These are phyloP conservation scores for Crataegus laevigata DNA, from an alignment of 306 rosid genomes.

Conservation along the genomic window DNA sequence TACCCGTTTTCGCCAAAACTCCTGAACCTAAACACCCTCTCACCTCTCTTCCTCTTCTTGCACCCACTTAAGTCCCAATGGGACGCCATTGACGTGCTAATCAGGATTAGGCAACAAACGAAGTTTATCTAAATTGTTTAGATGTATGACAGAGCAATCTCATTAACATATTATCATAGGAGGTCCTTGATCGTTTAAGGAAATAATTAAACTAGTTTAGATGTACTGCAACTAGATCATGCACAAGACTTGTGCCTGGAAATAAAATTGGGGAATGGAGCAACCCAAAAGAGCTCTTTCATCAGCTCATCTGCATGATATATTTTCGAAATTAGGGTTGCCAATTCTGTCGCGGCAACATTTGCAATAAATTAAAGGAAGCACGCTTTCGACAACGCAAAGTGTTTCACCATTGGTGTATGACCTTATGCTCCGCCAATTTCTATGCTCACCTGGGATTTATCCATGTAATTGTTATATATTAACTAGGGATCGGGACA, in stretches of 20 bases:
- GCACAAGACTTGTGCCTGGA: conserved; percentile 51
- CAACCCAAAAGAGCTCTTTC: conserved; percentile 28
- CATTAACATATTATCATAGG: not conserved
- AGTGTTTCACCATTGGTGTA: conserved; percentile 9
- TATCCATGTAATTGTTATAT: conserved; percentile 12
- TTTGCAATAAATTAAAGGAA: conserved; percentile 40
- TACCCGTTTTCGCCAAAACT: conserved; percentile 67
- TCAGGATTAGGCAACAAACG: not conserved
- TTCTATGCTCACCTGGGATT: conserved; percentile 37
- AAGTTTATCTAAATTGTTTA: conserved; percentile 4
- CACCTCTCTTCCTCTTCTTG: conserved; percentile 77
- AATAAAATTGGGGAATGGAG: conserved; percentile 38
- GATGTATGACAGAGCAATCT: not conserved
- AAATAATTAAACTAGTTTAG: not conserved
- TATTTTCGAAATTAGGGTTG: conserved; percentile 34
- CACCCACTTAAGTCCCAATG: conserved; percentile 43
- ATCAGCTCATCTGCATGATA: conserved; percentile 45
- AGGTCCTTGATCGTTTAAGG: not conserved
- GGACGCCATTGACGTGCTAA: conserved; percentile 35
- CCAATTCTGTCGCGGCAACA: conserved; percentile 32
- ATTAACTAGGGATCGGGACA: conserved; percentile 6
- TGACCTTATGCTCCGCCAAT: conserved; percentile 37
- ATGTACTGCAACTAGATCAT: conserved; percentile 6
- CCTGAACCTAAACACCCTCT: conserved; percentile 68
- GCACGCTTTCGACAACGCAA: conserved; percentile 39